Base-by-base conservation (phyloP, 1,284 basidiomycete genomes). In the Farysia itapuensis region DNA sequence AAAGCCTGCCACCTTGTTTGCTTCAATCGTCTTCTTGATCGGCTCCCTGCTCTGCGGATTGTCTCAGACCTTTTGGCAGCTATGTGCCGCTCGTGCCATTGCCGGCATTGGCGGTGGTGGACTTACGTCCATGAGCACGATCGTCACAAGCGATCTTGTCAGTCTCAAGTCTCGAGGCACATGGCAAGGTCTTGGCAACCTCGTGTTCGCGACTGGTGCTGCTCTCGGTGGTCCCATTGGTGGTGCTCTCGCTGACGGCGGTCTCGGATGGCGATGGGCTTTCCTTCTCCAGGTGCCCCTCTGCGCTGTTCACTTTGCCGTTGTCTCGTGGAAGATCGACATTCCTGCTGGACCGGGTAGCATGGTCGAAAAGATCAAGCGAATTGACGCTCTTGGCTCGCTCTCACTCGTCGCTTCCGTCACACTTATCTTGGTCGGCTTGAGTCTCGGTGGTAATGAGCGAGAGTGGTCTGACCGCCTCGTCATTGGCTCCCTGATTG, bases 41-140 rank as follows among this genome's bases (percentile, higher is more conserved):
- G 73, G 73, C n/a, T 64, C 64, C 20, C 54, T 74, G 7, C 43
- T 74, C 26, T 75, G 73, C 39, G 72, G 73, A 47, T 63, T 75
- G 35, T 65, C 68, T 16, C 67, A 64, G 40, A 64, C 60, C 14
- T 71, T 75, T 52, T 50, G 48, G 57, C 69, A 70, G 63, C 64
- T 74, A 8, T 74, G 70, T 36, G 56, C 58, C 22, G 77, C 75
- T 23, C 64, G 79, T 22, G 78, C 78, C 6, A 74, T 80, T 13
- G 74, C 77, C 7, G 79, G 79, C 48, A 75, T 79, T 16, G 79
- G 79, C 12, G 79, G 79, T 15, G 79, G 79, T 23, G 79, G 79
- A 11, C 65, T 80, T 39, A 79, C 79, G 36, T 72, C 73, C 20
- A 77, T 80, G 64, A 50, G 74, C 2, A 80, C 79, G 54, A 73